These are phyloP conservation scores for Juncus effusus DNA, from an alignment of 176 grass and related monocot genomes.

Conservation along the genomic window DNA sequence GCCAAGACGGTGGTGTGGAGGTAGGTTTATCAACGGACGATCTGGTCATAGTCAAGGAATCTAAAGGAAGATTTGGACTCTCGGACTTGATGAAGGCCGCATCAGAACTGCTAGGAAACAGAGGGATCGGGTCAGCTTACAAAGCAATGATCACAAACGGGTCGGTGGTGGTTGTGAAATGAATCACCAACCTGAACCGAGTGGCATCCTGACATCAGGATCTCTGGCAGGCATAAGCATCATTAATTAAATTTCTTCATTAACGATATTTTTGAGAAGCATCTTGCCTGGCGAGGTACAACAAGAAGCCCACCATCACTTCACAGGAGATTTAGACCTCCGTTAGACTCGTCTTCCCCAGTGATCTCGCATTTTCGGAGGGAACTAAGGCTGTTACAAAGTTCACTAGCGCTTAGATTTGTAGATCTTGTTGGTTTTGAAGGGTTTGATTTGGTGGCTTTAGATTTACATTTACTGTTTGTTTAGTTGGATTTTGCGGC, in stretches of 20 bases:
- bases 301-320: neutral
- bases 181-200: conserved; percentile 79
- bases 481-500: no score
- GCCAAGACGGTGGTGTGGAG: neutral
- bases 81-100: conserved; percentile 88
- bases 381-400: conserved; percentile 27
- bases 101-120: conserved; percentile 62
- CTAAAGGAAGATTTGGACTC: conserved; percentile 64
- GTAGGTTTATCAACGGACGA: conserved; percentile 24
- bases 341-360: conserved; percentile 14
- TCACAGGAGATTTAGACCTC: conserved; percentile 10
- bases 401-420: conserved; percentile 10
- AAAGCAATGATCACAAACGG: conserved; percentile 73
- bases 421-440: neutral
- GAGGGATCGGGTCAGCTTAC: conserved; percentile 64
- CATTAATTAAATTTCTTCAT: conserved; percentile 85
- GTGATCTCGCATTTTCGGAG: conserved; percentile 25
- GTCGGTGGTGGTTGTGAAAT: conserved; percentile 59
- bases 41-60: conserved; percentile 65
- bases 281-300: neutral
- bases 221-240: conserved; percentile 69
- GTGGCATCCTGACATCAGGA: conserved; percentile 54
- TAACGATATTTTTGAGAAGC: conserved; percentile 62
- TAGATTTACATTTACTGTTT: no score
- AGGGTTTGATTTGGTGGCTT: no score